These are phyloP conservation scores for Podospora australis DNA, from an alignment of 495 filamentous ascomycete genomes.

Conservation along the genomic window DNA sequence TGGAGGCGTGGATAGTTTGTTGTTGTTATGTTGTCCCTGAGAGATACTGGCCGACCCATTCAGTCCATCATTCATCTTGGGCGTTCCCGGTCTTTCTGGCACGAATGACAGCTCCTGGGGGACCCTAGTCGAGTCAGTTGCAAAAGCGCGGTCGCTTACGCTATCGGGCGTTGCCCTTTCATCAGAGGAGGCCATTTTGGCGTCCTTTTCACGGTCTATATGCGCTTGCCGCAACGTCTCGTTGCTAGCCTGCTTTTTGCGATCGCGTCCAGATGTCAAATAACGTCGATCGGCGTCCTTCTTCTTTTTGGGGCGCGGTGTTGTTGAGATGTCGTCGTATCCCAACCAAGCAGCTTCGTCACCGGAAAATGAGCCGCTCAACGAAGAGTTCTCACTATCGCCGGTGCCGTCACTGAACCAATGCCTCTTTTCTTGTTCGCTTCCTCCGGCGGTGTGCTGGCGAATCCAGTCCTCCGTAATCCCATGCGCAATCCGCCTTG, in stretches of 20 bases:
- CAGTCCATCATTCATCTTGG: constrained; percentile 14
- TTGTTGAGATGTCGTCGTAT: constrained; percentile 31
- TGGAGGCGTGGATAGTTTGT: constrained; percentile 31
- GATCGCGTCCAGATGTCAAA: constrained; percentile 34
- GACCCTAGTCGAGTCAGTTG: constrained; percentile 12
- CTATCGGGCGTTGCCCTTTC: constrained; percentile 27
- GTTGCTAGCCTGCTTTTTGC: constrained; percentile 48
- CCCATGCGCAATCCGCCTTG: constrained; percentile 48
- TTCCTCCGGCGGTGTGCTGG: constrained; percentile 59
- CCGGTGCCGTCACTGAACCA: constrained; percentile 73
- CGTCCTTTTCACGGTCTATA: constrained; percentile 35
- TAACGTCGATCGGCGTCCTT: constrained; percentile 36
- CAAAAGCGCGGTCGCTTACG: constrained; percentile 19
- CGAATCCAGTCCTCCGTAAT: constrained; percentile 76
- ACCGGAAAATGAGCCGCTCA: constrained; percentile 49
- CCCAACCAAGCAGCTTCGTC: constrained; percentile 41
- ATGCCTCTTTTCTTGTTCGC: constrained; percentile 55
- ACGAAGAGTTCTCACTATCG: constrained; percentile 55
- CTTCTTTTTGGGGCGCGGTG: constrained; percentile 6
- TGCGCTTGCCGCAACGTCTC: constrained; percentile 60
- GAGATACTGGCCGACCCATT: constrained; percentile 25
- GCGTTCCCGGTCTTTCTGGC: constrained; percentile 22
- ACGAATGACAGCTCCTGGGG: constrained; percentile 14
- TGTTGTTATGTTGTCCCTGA: constrained; percentile 37
- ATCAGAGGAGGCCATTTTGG: constrained; percentile 33